Evolutionary conservation across 805 yeast genomes (phyloP), one percentile per base, ranked within the genome.

Genomic region (Pichia exigua): DNA sequence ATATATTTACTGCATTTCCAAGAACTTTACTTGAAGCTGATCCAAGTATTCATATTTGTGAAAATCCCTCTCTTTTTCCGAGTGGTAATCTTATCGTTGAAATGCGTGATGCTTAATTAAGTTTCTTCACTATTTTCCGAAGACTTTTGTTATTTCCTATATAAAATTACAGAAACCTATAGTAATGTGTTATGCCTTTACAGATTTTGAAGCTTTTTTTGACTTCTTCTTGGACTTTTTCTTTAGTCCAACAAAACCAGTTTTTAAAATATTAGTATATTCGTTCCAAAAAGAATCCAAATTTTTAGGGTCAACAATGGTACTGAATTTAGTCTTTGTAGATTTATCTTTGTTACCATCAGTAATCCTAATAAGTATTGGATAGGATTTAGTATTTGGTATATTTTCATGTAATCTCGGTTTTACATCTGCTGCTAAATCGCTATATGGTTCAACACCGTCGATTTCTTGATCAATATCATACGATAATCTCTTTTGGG

Each of bases 271-370:
- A 43, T 79, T 81, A 1, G 87, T 69, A 67, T 90, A 91, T 26
- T 81, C 82, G 43, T 67, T 65, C 97, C 97, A 91, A 65, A 91
- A 91, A 53, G 71, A 65, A 56, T 83, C 87, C 57, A 91, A 71
- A 3, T 77, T 68, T 1, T 73, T 77, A 0, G 82, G 71, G 27
- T 77, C 77, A 8, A 91, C 90, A 13, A 83, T 78, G 0, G 97
- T 90, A 27, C 90, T 80, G 32, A 84, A 65, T 61, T 87, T 87
- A n/a, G 66, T 61, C 59, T 81, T 81, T 52, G 70, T 68, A 18
- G 71, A 63, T 59, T 78, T 78, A 44, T 77, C 76, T 42, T 65
- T 64, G 22, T 71, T 72, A 32, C 87, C 87, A 66, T 80, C 75
- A 0, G 87, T 71, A 48, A 86, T 78, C 65, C 96, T 77, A 56